These are phyloP conservation scores for Leccinum truebloodii DNA, from an alignment of 768 basidiomycete species.

Conservation along the genomic window DNA sequence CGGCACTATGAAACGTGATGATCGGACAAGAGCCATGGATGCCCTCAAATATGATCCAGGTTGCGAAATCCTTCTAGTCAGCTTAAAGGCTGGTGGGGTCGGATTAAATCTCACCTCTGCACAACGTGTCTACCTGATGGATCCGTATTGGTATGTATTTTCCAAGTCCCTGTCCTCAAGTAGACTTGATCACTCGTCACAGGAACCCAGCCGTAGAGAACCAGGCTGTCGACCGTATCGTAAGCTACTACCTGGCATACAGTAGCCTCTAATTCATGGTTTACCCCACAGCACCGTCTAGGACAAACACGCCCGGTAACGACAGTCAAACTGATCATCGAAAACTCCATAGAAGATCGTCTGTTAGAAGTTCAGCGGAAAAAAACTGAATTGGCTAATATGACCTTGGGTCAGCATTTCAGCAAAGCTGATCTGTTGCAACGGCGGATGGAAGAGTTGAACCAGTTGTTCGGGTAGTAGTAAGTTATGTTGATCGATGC, in stretches of 20 bases:
- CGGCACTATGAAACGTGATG: conserved; percentile 97
- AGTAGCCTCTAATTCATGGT: neutral
- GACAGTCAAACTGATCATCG: conserved; percentile 91
- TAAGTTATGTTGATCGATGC: conserved; percentile 26
- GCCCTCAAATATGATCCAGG: conserved; percentile 85
- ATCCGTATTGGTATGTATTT: conserved; percentile 81
- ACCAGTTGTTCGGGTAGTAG: conserved; percentile 63
- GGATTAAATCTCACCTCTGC: conserved; percentile 96
- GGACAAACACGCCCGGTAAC: conserved; percentile 93
- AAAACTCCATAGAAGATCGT: conserved; percentile 90
- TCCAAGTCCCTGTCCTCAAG: neutral
- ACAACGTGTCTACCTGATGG: conserved; percentile 92
- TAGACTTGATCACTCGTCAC: conserved; percentile 3
- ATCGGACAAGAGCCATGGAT: conserved; percentile 90
- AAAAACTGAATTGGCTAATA: conserved; percentile 92
- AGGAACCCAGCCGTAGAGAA: conserved; percentile 98
- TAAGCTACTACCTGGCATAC: conserved; percentile 41
- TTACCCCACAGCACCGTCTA: conserved; percentile 74
- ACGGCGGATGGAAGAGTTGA: conserved; percentile 86
- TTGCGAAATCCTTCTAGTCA: conserved; percentile 94
- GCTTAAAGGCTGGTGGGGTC: conserved; percentile 95
- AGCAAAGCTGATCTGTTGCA: conserved; percentile 87
- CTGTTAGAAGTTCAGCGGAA: conserved; percentile 92
- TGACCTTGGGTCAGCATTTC: conserved; percentile 86
- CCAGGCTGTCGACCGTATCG: conserved; percentile 96